Base-by-base conservation (phyloP, 116 monocot species). In the Posidonia oceanica region DNA sequence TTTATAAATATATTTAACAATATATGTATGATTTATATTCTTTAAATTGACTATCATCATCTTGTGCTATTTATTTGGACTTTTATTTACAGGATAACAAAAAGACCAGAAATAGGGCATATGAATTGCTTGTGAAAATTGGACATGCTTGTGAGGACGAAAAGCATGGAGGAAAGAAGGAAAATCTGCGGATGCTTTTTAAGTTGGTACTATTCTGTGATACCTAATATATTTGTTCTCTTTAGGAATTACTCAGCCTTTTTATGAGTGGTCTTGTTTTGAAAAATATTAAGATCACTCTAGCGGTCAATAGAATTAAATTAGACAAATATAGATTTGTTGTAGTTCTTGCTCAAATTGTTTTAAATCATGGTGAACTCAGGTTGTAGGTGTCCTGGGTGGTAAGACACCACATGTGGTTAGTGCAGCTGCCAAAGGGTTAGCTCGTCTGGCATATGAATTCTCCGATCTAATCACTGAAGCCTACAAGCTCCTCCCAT, bases 361-460 rank as follows among this genome's bases (percentile, higher is more conserved):
- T 54, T 52, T 58, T 69, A 39, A 62, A n/a, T 63, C 39, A 40
- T 48, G 58, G 3, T 63, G 61, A 38, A 42, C 71, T 72, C 74
- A 94, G 94, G 75, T 91, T 75, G 89, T 85, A 53, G 87, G 91
- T 63, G 83, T 83, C 16, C 67, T 96, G 36, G 83, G 83, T 75
- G 74, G 88, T 76, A 83, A 91, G 76, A 87, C 83, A 37, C 91
- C 97, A 29, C 82, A 85, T 66, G 87, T 89, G 85, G 83, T 92
- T 66, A 92, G 97, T 87, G 97, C 97, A 60, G 83, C 89, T 13
- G 76, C 92, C 48, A 92, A 83, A 82, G 92, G 93, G 61, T 77
- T 97, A 63, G 97, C 92, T 69, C 89, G 97, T 51, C 74, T 97
- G 75, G 79, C 89, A 37, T 97, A 97, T 79, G 97, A 97, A 76